phyloP scores from a whole-genome alignment of 345 rosid species.

The Noccaea caerulescens region DNA sequence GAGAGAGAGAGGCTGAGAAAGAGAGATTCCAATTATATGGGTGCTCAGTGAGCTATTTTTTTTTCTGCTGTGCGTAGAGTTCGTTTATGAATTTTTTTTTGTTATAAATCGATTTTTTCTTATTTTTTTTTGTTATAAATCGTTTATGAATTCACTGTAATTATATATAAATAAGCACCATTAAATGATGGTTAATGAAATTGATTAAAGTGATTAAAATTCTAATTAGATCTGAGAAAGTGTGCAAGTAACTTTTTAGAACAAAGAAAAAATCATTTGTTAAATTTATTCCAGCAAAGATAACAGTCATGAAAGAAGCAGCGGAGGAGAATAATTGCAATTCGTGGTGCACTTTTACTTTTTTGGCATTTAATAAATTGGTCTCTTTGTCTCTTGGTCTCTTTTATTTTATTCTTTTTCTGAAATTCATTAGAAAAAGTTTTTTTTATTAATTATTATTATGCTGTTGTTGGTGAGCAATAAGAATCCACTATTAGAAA shows the following conservation, averaged over 20 bases:
- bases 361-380: conserved; percentile 41
- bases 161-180: not conserved
- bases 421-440: conserved; percentile 15
- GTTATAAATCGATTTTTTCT: not conserved
- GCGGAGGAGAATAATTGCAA: conserved; percentile 39
- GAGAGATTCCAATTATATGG: conserved; percentile 39
- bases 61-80: conserved; percentile 29
- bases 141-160: not conserved
- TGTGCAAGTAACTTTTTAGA: conserved; percentile 34
- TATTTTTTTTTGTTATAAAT: not conserved
- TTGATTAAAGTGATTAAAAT: conserved; percentile 11
- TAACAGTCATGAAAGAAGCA: conserved; percentile 33
- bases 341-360: conserved; percentile 43
- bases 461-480: conserved; percentile 30
- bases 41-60: conserved; percentile 13
- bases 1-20: conserved; percentile 1
- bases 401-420: conserved; percentile 21
- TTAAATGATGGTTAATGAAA: conserved; percentile 22
- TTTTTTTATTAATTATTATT: not conserved
- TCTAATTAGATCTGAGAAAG: conserved; percentile 39
- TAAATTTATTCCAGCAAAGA: conserved; percentile 33
- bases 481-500: conserved; percentile 19
- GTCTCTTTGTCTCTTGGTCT: conserved; percentile 39
- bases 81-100: conserved; percentile 26
- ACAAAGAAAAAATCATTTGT: conserved; percentile 25